A percentile compares a stretch with the other conserved stretches of the same genome.
Evolutionary conservation across 176 grass and related monocot species (phyloP).

Genomic region (Otatea glauca): DNA sequence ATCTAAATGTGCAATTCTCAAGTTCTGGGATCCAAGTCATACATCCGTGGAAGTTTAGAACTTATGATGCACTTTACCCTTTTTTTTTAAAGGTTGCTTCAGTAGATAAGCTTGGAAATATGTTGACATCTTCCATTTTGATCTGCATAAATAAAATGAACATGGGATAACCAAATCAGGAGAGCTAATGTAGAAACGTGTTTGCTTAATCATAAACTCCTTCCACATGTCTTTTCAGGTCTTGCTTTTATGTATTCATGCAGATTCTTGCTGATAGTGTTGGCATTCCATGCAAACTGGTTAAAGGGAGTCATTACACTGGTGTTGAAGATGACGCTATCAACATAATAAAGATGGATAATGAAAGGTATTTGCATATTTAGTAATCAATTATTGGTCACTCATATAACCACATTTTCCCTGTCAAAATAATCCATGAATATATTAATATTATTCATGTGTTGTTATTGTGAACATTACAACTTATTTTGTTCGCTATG

Average conservation of each 20-base stretch:
- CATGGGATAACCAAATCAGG: conserved; percentile 29
- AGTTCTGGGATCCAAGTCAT: neutral
- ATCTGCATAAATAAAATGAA: conserved; percentile 10
- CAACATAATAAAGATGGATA: conserved; percentile 85
- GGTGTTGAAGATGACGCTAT: conserved; percentile 91
- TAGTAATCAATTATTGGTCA: conserved; percentile 24
- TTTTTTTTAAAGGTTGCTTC: conserved; percentile 3
- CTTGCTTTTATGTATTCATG: conserved; percentile 39
- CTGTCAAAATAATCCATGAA: conserved; percentile 34
- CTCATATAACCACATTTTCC: conserved; percentile 21
- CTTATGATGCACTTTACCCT: neutral
- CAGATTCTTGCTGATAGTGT: conserved; percentile 97
- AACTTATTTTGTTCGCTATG: conserved; percentile 19
- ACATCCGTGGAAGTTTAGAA: neutral
- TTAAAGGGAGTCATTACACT: conserved; percentile 96
- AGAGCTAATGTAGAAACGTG: conserved; percentile 1
- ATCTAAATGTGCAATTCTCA: neutral
- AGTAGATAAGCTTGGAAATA: conserved; percentile 18
- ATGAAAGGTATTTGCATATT: conserved; percentile 63
- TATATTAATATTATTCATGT: conserved; percentile 35
- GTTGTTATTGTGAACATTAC: conserved; percentile 28
- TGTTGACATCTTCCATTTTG: conserved; percentile 8
- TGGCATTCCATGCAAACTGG: conserved; percentile 89
- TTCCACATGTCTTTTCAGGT: conserved; percentile 30
- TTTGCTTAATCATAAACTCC: conserved; percentile 26